Evolutionary conservation across 176 grass and related monocot genomes (phyloP).

Genomic region (Puya raimondii): DNA sequence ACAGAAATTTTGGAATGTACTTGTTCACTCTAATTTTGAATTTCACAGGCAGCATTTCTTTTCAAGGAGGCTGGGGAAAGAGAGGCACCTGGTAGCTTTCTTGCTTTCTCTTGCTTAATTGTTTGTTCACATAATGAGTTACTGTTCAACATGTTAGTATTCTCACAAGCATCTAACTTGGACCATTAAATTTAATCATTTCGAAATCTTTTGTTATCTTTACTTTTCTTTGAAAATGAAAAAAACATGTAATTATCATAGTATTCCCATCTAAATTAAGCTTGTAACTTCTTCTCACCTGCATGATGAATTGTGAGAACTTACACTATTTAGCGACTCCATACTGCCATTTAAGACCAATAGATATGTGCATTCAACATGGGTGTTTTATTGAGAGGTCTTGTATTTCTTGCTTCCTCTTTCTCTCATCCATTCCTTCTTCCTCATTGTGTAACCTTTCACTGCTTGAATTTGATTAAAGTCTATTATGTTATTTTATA

Average conservation of each 20-base stretch:
- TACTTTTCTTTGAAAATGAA: background rate
- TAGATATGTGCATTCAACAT: no score
- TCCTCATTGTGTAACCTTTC: background rate
- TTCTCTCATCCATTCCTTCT: background rate
- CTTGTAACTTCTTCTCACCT: background rate
- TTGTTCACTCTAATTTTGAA: background rate
- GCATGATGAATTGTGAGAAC: no score
- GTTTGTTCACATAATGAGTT: background rate
- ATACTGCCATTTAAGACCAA: no score
- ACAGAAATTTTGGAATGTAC: background rate
- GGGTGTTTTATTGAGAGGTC: no score
- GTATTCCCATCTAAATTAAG: background rate
- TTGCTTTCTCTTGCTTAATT: background rate
- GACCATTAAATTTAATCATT: background rate
- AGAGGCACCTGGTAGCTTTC: slow-evolving; percentile 9
- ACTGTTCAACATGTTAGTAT: background rate
- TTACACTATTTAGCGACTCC: no score
- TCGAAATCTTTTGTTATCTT: background rate
- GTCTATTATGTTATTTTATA: background rate
- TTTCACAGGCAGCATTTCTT: slow-evolving; percentile 25
- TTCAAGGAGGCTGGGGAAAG: slow-evolving; percentile 27
- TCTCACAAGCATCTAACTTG: background rate
- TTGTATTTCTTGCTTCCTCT: background rate
- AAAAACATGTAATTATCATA: background rate
- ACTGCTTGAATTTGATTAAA: slow-evolving; percentile 2